A percentile compares a stretch with the other conserved stretches of the same genome.
These are phyloP conservation scores for Suillus plorans DNA, from an alignment of 768 basidiomycete species.

Conservation along the genomic window DNA sequence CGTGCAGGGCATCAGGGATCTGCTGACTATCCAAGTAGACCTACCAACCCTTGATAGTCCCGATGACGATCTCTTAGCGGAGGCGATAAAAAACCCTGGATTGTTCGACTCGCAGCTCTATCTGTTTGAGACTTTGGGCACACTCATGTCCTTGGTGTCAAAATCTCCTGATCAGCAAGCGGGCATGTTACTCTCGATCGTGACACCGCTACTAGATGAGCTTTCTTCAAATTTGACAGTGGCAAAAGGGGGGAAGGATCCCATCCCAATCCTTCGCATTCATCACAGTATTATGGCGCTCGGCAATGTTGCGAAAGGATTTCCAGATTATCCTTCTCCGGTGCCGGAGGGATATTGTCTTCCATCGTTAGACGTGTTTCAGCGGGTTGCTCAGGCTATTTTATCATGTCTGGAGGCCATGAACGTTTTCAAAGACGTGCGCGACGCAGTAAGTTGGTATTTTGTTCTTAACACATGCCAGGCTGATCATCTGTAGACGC, in stretches of 20 bases:
- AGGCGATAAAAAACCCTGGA: constrained; percentile 71
- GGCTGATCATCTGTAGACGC: constrained; percentile 53
- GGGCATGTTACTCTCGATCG: constrained; percentile 68
- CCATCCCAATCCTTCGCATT: constrained; percentile 78
- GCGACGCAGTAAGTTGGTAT: constrained; percentile 77
- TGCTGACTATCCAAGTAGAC: constrained; percentile 72
- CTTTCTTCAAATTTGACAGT: constrained; percentile 57
- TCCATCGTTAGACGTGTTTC: constrained; percentile 78
- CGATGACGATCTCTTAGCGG: constrained; percentile 72
- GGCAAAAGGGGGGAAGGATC: constrained; percentile 59
- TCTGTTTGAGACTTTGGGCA: constrained; percentile 90
- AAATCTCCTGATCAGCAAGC: constrained; percentile 68
- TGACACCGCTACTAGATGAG: constrained; percentile 79
- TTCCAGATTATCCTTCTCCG: constrained; percentile 83
- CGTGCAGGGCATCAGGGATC: constrained; percentile 72
- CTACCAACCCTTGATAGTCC: constrained; percentile 76
- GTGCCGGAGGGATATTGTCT: constrained; percentile 64
- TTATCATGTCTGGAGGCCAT: constrained; percentile 85
- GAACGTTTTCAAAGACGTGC: constrained; percentile 82
- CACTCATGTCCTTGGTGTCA: constrained; percentile 74
- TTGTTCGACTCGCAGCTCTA: constrained; percentile 91
- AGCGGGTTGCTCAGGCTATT: constrained; percentile 82
- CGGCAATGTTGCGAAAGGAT: constrained; percentile 94
- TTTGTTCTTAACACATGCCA: constrained; percentile 2
- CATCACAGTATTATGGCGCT: constrained; percentile 95